phyloP scores from a whole-genome alignment of 225 moss, liverwort and hornwort species.

The Lunularia cruciata region DNA sequence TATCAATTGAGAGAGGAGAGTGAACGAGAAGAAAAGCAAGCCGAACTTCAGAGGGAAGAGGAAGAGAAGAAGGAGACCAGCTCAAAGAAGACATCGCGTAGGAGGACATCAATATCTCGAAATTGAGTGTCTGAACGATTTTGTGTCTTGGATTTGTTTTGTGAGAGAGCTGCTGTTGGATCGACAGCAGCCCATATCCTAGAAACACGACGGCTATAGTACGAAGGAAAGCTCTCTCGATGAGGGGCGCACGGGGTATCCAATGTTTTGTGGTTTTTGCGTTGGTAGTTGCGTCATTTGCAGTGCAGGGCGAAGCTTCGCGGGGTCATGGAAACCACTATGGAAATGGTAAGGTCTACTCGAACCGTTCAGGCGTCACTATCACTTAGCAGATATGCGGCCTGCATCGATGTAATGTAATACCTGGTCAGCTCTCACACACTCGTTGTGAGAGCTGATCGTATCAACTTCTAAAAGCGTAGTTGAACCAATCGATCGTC shows the following conservation, averaged over 20 bases:
- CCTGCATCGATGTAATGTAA: too few species aligned
- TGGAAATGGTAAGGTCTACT: not conserved
- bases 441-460: too few species aligned
- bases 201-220: not conserved
- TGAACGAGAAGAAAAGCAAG: conserved; percentile 10
- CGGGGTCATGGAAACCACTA: not conserved
- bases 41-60: conserved; percentile 1
- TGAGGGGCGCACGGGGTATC: conserved; percentile 38
- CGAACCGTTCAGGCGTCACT: not conserved
- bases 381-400: too few species aligned
- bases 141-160: not conserved
- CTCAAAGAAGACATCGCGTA: not conserved
- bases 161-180: not conserved
- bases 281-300: conserved; percentile 17
- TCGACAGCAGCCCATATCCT: not conserved
- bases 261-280: conserved; percentile 21
- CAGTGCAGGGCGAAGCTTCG: conserved; percentile 20
- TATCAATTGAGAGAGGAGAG: not conserved
- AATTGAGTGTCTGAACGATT: not conserved
- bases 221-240: conserved; percentile 14
- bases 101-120: not conserved
- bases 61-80: not conserved
- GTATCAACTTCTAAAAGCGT: too few species aligned
- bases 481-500: too few species aligned
- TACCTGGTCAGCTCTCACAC: too few species aligned